Base-by-base conservation (phyloP, 345 rosid species). In the Dimocarpus longan region DNA sequence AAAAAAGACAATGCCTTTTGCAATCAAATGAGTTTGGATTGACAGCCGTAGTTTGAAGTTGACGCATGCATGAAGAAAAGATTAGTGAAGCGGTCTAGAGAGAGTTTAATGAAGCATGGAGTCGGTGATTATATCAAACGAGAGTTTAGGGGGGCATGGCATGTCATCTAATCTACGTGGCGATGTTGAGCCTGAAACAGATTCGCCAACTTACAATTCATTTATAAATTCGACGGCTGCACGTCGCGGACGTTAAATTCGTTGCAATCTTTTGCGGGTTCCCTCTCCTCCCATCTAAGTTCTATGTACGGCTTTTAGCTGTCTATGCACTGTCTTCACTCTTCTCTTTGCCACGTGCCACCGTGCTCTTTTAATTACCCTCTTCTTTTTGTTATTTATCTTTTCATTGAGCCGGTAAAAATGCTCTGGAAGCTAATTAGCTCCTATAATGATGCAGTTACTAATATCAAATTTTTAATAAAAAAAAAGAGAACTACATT, bases 201-300 rank as follows among this genome's bases (percentile, higher is more conserved):
- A 59, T 60, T 72, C 11, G n/a, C 64, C 82, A 26, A 62, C 80
- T 32, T 32, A 32, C 37, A 32, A 32, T 32, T 32, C 37, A 32
- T 32, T 32, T 32, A 32, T 32, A 69, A 11, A 16, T 48, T 76
- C 24, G 72, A 50, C 46, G 73, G 28, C 68, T 76, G 77, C 82
- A 43, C 81, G 84, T 68, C 39, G 66, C 52, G 80, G 72, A 76
- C 82, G 68, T 80, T 75, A 77, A 85, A 50, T 74, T 66, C 71
- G 79, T 13, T n/a, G n/a, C 37, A 65, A 46, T 26, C 46, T 59
- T 66, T 60, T 28, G 76, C 22, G 71, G 81, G 79, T 6, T 78
- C 79, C 63, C 15, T 10, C 5, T 1, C 0, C 7, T 16, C 18
- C 15, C 1, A 8, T 54, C 11, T 24, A 32, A 8, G 43, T 64